Conservation (phyloP, 1,139 yeast species). For the Saccharomyces uvarum region DNA sequence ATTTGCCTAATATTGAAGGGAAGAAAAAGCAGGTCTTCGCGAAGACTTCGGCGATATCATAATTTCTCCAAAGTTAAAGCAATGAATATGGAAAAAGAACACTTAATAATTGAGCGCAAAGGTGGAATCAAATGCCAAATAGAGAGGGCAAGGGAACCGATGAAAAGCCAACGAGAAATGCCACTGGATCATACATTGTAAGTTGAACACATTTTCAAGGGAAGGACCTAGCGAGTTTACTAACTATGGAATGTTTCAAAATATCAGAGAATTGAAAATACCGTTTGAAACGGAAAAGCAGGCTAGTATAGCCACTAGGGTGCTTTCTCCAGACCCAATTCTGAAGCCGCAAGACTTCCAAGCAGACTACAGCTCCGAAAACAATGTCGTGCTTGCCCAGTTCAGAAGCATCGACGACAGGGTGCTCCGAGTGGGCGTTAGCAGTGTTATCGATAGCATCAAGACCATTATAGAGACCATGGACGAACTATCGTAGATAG, state of each 20-base stretch:
- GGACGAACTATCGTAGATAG: slow-evolving; percentile 45
- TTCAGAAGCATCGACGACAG: slow-evolving; percentile 57
- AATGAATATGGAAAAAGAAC: not conserved
- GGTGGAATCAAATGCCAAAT: no score
- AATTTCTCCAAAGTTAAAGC: not conserved
- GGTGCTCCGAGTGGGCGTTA: slow-evolving; percentile 61
- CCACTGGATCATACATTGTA: slow-evolving; percentile 11
- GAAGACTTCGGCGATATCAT: not conserved
- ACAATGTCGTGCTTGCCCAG: slow-evolving; percentile 33
- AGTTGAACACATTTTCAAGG: slow-evolving; percentile 1
- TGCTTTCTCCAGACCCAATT: slow-evolving; percentile 72
- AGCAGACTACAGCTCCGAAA: slow-evolving; percentile 37
- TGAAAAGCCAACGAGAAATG: slow-evolving; percentile 6
- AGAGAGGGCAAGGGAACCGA: not conserved
- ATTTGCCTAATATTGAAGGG: not conserved
- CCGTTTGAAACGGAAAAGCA: slow-evolving; percentile 59
- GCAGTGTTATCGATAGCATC: slow-evolving; percentile 57
- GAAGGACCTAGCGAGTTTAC: not conserved
- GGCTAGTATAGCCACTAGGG: slow-evolving; percentile 52
- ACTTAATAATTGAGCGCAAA: no score
- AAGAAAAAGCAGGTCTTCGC: not conserved
- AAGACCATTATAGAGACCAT: slow-evolving; percentile 64
- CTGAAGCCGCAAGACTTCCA: slow-evolving; percentile 53
- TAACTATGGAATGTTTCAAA: not conserved
- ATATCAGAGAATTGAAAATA: slow-evolving; percentile 38